These are phyloP conservation scores for Scolecobasidium constrictum DNA, from an alignment of 2,329 filamentous ascomycete species.

Conservation along the genomic window DNA sequence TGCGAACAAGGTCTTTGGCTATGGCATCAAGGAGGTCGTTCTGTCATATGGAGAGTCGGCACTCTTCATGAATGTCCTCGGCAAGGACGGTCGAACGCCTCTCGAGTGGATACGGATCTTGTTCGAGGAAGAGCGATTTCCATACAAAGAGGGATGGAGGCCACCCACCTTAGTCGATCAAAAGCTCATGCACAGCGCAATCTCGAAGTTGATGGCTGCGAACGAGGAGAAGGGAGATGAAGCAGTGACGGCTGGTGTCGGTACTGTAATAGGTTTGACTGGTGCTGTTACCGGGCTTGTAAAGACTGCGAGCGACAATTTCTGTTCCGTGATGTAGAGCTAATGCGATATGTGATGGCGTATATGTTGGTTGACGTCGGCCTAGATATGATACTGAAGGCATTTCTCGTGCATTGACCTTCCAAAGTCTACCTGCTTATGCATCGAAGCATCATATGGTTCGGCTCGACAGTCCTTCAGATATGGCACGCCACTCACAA, in stretches of 20 bases:
- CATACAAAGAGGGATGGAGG: constrained; percentile 9
- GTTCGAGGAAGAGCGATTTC: constrained; percentile 9
- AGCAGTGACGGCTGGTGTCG: constrained; percentile 6
- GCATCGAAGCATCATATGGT: too few species aligned
- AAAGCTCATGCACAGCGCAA: constrained; percentile 6
- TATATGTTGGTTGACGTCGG: too few species aligned
- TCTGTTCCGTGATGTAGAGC: constrained; percentile 9
- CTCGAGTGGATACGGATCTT: constrained; percentile 7
- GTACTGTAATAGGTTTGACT: constrained; percentile 5
- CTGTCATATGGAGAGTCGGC: constrained; percentile 9
- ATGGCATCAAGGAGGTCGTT: constrained; percentile 9
- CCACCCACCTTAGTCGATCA: not conserved
- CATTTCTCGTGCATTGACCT: too few species aligned
- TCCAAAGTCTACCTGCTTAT: too few species aligned
- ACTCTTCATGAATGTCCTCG: constrained; percentile 3
- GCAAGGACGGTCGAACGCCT: constrained; percentile 6
- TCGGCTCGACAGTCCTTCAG: too few species aligned
- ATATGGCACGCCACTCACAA: too few species aligned
- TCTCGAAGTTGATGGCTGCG: constrained; percentile 9
- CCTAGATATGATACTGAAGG: too few species aligned
- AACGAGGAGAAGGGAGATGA: constrained; percentile 10
- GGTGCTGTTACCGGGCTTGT: constrained; percentile 7
- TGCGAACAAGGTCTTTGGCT: constrained; percentile 6
- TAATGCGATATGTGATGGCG: too few species aligned
- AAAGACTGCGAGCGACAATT: constrained; percentile 3